Percentiles rank a stretch among this genome's conserved stretches.
phyloP scores from a whole-genome alignment of 371 early-diverging fungal genomes.

The Apophysomyces ossiformis region DNA sequence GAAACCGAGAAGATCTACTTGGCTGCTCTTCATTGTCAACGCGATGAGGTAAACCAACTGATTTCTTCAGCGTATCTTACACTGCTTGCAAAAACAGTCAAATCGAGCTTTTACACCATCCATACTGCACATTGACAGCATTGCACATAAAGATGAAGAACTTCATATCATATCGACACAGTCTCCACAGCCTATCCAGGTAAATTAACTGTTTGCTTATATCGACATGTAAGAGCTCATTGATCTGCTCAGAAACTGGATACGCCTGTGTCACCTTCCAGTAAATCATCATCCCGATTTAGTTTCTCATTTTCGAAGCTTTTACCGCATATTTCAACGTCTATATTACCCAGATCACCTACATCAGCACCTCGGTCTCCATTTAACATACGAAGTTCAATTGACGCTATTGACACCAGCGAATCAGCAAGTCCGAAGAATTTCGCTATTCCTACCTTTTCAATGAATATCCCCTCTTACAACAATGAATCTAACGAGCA shows the following conservation, averaged over 20 bases:
- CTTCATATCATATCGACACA: background rate
- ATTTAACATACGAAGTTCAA: background rate
- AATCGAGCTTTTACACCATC: background rate
- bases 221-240: background rate
- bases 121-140: background rate
- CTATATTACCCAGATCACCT: background rate
- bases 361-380: background rate
- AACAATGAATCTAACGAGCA: background rate
- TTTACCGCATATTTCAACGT: background rate
- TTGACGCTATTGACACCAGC: background rate
- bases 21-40: background rate
- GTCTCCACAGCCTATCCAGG: background rate
- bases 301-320: background rate
- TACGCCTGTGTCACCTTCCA: background rate
- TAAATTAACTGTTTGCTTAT: background rate
- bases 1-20: background rate
- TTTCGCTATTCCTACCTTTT: background rate
- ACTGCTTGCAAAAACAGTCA: background rate
- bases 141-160: background rate
- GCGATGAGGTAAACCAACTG: background rate
- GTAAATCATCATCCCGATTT: background rate
- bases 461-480: background rate
- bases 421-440: background rate
- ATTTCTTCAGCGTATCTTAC: background rate
- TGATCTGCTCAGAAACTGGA: background rate